Conservation (phyloP, 1,139 yeast species). For the Suhomyces bribrorum region DNA sequence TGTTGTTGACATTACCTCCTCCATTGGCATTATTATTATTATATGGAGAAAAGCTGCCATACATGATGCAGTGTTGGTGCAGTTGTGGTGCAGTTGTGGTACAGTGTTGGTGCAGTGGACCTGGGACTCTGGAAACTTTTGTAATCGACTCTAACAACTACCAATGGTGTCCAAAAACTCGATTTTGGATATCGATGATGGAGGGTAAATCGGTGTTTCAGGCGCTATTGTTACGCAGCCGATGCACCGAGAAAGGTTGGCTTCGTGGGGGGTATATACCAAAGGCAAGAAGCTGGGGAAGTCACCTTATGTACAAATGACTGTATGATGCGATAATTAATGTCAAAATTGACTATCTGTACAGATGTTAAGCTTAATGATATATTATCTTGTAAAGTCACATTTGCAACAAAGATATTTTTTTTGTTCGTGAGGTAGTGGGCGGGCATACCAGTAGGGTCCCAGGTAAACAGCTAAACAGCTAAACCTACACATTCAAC, state of each 20-base stretch:
- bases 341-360: not conserved
- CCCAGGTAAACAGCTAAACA: not conserved
- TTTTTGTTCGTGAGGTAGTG: conserved; percentile 9
- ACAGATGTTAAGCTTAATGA: not conserved
- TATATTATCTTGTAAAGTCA: not conserved
- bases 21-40: not conserved
- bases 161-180: too few relatives aligned
- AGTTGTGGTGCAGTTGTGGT: too few relatives aligned
- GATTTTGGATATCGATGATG: too few relatives aligned
- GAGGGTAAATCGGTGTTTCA: not conserved
- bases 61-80: too few relatives aligned
- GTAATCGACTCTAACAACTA: too few relatives aligned
- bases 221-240: not conserved
- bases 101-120: too few relatives aligned
- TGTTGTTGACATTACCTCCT: not conserved
- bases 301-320: not conserved
- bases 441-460: conserved; percentile 1
- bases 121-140: too few relatives aligned
- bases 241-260: not conserved
- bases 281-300: not conserved
- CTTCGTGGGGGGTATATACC: not conserved
- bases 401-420: conserved; percentile 18
- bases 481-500: not conserved
- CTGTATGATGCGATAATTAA: not conserved
- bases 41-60: not conserved